Conservation (phyloP, 2,329 filamentous ascomycete genomes). For the Helotiales sp. region DNA sequence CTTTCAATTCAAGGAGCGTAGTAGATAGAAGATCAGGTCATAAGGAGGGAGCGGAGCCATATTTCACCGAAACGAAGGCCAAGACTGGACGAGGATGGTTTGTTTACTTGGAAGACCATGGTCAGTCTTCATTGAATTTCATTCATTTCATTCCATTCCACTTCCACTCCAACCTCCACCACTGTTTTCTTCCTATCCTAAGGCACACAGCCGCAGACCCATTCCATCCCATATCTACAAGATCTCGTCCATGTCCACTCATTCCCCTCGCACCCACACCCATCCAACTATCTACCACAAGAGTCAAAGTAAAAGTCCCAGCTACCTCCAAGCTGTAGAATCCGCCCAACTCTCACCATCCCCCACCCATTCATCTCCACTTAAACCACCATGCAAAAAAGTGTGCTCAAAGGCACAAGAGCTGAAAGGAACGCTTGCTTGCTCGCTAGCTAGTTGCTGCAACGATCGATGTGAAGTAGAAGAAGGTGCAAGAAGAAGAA, state of each 20-base stretch:
- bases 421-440: constrained; percentile 9
- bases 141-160: background rate
- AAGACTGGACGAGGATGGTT: background rate
- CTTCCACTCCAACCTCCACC: background rate
- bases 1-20: too few species aligned
- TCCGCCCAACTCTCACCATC: too few species aligned
- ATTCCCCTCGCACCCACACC: background rate
- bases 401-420: background rate
- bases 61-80: too few species aligned
- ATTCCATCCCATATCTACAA: constrained; percentile 8
- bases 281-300: background rate
- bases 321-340: background rate
- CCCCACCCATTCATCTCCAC: background rate
- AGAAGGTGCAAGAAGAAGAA: background rate
- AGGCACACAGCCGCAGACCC: background rate
- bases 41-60: too few species aligned
- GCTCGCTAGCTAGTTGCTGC: constrained; percentile 1
- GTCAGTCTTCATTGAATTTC: background rate
- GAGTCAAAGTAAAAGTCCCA: too few species aligned
- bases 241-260: too few species aligned
- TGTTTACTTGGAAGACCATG: background rate
- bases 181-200: background rate
- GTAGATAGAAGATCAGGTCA: too few species aligned
- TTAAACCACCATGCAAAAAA: constrained; percentile 3
- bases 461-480: constrained; percentile 15